Evolutionary conservation across 106 monocot species (phyloP).

Genomic region (Hemerocallis citrina): DNA sequence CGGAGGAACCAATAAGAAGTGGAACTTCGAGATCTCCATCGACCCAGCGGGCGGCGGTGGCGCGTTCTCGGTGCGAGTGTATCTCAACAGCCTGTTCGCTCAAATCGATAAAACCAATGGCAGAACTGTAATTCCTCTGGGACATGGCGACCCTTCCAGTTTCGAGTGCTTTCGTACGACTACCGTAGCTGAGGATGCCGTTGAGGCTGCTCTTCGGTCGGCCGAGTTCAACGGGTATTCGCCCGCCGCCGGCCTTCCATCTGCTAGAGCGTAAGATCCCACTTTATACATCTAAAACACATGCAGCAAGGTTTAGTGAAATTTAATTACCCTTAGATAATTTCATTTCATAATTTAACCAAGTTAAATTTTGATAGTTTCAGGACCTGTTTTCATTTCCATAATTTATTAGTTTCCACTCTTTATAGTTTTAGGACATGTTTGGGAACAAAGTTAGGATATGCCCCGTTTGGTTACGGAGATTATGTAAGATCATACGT

Average conservation of each 20-base stretch:
- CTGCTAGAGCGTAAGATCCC: slow-evolving; percentile 6
- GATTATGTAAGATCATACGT: too few species aligned
- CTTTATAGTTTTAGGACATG: too few species aligned
- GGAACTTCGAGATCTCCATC: slow-evolving; percentile 14
- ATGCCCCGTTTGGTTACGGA: too few species aligned
- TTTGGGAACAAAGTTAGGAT: too few species aligned
- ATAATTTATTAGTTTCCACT: too few species aligned
- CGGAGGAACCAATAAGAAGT: background rate
- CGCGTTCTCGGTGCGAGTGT: background rate
- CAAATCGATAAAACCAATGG: background rate
- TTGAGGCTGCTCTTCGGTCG: slow-evolving; percentile 1
- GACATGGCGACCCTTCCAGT: slow-evolving; percentile 8
- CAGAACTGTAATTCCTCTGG: background rate
- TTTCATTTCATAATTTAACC: too few species aligned
- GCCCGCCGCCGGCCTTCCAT: background rate
- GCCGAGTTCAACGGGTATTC: slow-evolving; percentile 6
- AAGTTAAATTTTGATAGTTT: too few species aligned
- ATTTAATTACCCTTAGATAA: too few species aligned
- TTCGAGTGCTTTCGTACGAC: slow-evolving; percentile 6
- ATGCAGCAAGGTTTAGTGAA: too few species aligned
- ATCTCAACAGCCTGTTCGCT: background rate
- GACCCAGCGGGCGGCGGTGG: background rate
- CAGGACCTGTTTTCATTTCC: too few species aligned
- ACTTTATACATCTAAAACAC: too few species aligned
- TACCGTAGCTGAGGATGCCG: background rate